phyloP scores from a whole-genome alignment of 2,329 filamentous ascomycete species.

The Sporothrix euskadiensis region DNA sequence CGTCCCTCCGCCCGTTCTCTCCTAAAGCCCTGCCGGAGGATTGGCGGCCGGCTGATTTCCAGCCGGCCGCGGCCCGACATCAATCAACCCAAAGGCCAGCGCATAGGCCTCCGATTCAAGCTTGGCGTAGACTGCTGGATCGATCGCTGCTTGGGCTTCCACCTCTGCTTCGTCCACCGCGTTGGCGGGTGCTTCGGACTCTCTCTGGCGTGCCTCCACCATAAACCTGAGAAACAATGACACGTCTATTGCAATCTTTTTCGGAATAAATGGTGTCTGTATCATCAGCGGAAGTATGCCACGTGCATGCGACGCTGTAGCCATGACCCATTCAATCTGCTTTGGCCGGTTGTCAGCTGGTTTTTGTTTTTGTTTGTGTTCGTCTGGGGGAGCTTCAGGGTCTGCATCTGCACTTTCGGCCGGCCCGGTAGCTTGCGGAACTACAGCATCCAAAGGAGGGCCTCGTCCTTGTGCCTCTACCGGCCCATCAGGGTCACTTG shows the following conservation, averaged over 20 bases:
- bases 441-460: too few species aligned
- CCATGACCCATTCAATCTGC: constrained; percentile 72
- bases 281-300: constrained; percentile 66
- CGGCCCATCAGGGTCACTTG: too few species aligned
- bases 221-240: constrained; percentile 67
- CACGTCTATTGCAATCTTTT: constrained; percentile 69
- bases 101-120: background rate
- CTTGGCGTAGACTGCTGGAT: background rate
- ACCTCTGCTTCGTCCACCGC: background rate
- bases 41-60: background rate
- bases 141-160: background rate
- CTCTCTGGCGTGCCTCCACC: constrained; percentile 30
- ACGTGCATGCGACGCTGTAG: constrained; percentile 69
- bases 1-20: background rate
- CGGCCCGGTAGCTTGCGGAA: background rate
- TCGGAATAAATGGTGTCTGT: constrained; percentile 64
- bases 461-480: too few species aligned
- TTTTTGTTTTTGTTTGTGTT: background rate
- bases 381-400: background rate
- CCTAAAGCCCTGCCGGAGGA: background rate
- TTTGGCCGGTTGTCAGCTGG: background rate
- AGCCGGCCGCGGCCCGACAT: background rate
- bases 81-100: background rate
- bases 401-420: background rate
- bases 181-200: background rate